These are phyloP conservation scores for Hymenotorrendiella dingleyae DNA, from an alignment of 2,329 filamentous ascomycete species.

Conservation along the genomic window DNA sequence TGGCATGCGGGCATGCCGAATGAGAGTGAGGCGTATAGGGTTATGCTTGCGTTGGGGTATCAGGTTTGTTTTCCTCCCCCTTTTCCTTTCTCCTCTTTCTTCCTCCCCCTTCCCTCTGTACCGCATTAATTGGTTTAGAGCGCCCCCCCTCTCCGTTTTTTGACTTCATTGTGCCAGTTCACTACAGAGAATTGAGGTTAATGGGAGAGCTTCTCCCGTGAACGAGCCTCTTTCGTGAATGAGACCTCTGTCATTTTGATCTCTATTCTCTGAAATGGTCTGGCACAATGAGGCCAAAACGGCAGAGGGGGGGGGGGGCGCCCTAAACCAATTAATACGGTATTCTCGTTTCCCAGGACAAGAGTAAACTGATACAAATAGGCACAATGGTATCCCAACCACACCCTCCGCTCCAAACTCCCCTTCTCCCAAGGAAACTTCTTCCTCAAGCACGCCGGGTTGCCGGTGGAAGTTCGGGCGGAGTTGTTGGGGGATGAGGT, in stretches of 20 bases:
- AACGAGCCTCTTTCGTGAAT: too few species aligned
- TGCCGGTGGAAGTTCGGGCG: constrained; percentile 26
- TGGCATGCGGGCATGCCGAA: constrained; percentile 64
- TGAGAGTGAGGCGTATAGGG: constrained; percentile 39
- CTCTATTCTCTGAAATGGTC: too few species aligned
- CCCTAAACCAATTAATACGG: too few species aligned
- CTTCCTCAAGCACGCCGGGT: constrained; percentile 24
- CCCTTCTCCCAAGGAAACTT: constrained; percentile 25
- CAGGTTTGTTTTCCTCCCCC: constrained; percentile 16
- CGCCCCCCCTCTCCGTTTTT: neutral
- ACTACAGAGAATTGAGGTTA: constrained; percentile 1
- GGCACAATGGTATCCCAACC: constrained; percentile 28
- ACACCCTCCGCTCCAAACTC: constrained; percentile 23
- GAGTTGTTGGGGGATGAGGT: constrained; percentile 22
- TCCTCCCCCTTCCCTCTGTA: too few species aligned
- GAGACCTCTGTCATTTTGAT: too few species aligned
- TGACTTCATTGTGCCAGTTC: neutral
- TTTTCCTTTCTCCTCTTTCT: too few species aligned
- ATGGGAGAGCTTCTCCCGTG: too few species aligned
- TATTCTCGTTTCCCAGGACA: too few species aligned
- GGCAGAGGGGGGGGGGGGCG: too few species aligned
- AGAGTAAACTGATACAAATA: too few species aligned
- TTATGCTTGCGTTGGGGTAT: constrained; percentile 50
- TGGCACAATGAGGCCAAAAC: too few species aligned
- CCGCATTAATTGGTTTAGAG: neutral